phyloP scores from a whole-genome alignment of 1,284 basidiomycete genomes.

The Coniferiporia sulphurascens region DNA sequence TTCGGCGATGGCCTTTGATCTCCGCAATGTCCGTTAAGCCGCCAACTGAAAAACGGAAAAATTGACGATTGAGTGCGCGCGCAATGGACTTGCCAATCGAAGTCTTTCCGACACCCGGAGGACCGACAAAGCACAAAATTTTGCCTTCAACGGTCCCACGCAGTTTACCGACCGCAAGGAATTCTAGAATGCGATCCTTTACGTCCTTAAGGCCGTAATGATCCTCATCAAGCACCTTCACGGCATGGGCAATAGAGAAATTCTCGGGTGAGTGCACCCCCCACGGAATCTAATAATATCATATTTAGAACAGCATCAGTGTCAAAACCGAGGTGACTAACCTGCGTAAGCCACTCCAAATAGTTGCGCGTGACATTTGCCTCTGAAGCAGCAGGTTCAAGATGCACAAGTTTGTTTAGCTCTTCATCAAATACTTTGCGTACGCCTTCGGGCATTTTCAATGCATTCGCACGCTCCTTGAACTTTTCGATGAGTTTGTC shows the following conservation, averaged over 20 bases:
- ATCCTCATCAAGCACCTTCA: conserved; percentile 87
- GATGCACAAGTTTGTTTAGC: conserved; percentile 83
- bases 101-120: conserved; percentile 96
- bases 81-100: conserved; percentile 94
- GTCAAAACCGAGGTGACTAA: conserved; percentile 23
- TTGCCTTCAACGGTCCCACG: conserved; percentile 97
- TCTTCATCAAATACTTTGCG: conserved; percentile 98
- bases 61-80: conserved; percentile 78
- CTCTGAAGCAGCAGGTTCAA: conserved; percentile 92
- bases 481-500: conserved; percentile 97
- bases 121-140: conserved; percentile 95
- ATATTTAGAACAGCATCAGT: conserved; percentile 6
- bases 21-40: conserved; percentile 97
- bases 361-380: conserved; percentile 97
- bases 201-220: conserved; percentile 96
- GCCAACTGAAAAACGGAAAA: conserved; percentile 96
- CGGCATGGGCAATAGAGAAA: conserved; percentile 85
- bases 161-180: conserved; percentile 96
- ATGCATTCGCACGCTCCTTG: conserved; percentile 78
- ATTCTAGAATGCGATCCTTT: conserved; percentile 97
- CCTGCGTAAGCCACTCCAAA: conserved; percentile 93
- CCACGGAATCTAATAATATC: conserved; percentile 75
- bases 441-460: conserved; percentile 93
- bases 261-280: conserved; percentile 94
- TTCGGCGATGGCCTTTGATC: conserved; percentile 97